Percentiles rank a stretch among this genome's conserved stretches.
These are phyloP conservation scores for Corchorus capsularis DNA, from an alignment of 345 rosid genomes.

Conservation along the genomic window DNA sequence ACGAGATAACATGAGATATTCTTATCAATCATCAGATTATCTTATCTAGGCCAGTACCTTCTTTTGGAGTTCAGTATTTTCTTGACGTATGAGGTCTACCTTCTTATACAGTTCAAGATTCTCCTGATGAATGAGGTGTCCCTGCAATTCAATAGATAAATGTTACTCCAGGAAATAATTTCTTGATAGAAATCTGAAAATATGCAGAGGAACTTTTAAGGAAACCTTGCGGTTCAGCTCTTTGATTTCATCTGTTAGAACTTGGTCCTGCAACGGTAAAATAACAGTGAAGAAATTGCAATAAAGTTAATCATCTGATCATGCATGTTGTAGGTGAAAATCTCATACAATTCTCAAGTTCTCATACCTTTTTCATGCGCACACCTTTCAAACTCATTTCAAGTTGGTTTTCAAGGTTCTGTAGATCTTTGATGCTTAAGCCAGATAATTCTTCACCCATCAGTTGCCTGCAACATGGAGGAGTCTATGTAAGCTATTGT, in stretches of 20 bases:
- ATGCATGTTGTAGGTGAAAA: neutral
- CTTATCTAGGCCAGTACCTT: conserved; percentile 47
- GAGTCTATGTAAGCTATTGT: conserved; percentile 6
- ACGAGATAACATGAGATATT: neutral
- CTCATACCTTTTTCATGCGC: conserved; percentile 60
- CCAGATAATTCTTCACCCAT: conserved; percentile 89
- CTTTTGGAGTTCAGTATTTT: conserved; percentile 52
- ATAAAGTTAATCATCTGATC: neutral
- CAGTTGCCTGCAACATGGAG: conserved; percentile 47
- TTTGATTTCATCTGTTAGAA: conserved; percentile 53
- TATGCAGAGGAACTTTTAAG: conserved; percentile 8
- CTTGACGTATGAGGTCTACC: conserved; percentile 45
- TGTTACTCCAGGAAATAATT: neutral
- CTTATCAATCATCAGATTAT: neutral
- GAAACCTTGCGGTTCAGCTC: conserved; percentile 63
- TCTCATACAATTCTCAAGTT: neutral
- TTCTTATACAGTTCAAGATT: conserved; percentile 52
- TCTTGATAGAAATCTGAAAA: neutral
- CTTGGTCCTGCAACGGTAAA: conserved; percentile 53
- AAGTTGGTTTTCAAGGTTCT: conserved; percentile 69
- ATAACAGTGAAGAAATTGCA: neutral
- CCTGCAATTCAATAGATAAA: conserved; percentile 43
- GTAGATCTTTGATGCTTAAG: conserved; percentile 54
- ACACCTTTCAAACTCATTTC: conserved; percentile 67
- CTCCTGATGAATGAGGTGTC: conserved; percentile 57